These are phyloP conservation scores for Radiomyces spectabilis DNA, from an alignment of 192 early-diverging fungal genomes.

Conservation along the genomic window DNA sequence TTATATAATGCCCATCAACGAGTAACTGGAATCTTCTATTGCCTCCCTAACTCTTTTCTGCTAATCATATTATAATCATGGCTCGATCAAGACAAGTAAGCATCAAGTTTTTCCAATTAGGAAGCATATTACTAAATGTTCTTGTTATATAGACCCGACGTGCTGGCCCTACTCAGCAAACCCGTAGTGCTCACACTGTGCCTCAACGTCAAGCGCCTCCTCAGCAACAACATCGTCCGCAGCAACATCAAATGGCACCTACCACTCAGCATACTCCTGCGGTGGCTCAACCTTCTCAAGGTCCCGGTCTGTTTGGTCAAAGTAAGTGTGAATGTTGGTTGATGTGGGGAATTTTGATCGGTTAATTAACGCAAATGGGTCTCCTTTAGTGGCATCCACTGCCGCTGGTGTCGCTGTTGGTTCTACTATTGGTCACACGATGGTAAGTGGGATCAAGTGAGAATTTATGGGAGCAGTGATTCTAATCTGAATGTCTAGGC, in stretches of 20 bases:
- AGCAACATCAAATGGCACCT: not conserved
- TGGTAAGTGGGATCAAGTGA: constrained; percentile 23
- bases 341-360: not conserved
- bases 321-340: constrained; percentile 23
- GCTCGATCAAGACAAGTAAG: constrained; percentile 6
- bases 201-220: not conserved
- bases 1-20: too few relatives aligned
- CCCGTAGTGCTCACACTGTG: constrained; percentile 24
- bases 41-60: too few relatives aligned
- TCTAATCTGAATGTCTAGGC: not conserved
- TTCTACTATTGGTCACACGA: constrained; percentile 64
- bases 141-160: constrained; percentile 33
- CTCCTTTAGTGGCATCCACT: constrained; percentile 68
- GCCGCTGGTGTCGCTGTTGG: constrained; percentile 94
- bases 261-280: constrained; percentile 38
- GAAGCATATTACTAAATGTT: not conserved
- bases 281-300: constrained; percentile 38
- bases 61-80: too few relatives aligned
- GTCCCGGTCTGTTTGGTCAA: constrained; percentile 72
- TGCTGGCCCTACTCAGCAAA: constrained; percentile 42
- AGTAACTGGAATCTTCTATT: too few relatives aligned
- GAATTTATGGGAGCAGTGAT: not conserved
- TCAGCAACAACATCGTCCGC: not conserved
- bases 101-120: not conserved
- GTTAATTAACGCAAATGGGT: not conserved